Conservation (phyloP, 371 early-diverging fungal species). For the Syncephalastrum racemosum region DNA sequence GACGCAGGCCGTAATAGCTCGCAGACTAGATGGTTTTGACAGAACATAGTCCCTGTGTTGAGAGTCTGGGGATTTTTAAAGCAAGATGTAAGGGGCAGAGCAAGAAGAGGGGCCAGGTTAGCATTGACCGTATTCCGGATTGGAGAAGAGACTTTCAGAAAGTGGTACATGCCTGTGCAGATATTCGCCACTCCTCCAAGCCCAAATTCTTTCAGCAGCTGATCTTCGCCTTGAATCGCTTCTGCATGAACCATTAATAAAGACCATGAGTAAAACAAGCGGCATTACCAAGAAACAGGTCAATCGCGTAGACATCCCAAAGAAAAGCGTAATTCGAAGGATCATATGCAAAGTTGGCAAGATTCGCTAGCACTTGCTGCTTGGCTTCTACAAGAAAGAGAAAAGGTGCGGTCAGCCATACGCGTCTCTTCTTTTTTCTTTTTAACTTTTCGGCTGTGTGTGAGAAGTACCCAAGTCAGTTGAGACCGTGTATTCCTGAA, state of each 20-base stretch:
- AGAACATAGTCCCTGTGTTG: slow-evolving; percentile 35
- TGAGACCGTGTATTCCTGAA: slow-evolving; percentile 5
- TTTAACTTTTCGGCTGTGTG: too few relatives aligned
- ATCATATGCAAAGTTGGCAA: slow-evolving; percentile 67
- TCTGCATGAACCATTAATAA: slow-evolving; percentile 13
- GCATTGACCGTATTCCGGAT: neutral
- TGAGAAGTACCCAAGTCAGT: neutral
- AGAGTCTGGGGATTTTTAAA: slow-evolving; percentile 23
- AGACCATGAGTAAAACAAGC: neutral
- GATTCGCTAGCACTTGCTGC: slow-evolving; percentile 55
- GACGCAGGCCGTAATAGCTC: slow-evolving; percentile 24
- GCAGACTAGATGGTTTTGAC: slow-evolving; percentile 21
- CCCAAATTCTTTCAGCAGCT: slow-evolving; percentile 44
- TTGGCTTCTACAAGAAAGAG: slow-evolving; percentile 36
- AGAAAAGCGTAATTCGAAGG: slow-evolving; percentile 55
- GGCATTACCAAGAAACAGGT: slow-evolving; percentile 50
- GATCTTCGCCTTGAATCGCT: slow-evolving; percentile 29
- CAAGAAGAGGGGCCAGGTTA: neutral
- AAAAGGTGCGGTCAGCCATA: too few relatives aligned
- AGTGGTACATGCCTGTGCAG: slow-evolving; percentile 32
- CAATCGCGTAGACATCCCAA: slow-evolving; percentile 43
- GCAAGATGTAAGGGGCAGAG: too few relatives aligned
- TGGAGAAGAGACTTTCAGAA: neutral
- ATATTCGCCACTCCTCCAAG: slow-evolving; percentile 57
- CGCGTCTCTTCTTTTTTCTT: too few relatives aligned